Evolutionary conservation across 257 asterid genomes (phyloP).

Genomic region (Ballota nigra): DNA sequence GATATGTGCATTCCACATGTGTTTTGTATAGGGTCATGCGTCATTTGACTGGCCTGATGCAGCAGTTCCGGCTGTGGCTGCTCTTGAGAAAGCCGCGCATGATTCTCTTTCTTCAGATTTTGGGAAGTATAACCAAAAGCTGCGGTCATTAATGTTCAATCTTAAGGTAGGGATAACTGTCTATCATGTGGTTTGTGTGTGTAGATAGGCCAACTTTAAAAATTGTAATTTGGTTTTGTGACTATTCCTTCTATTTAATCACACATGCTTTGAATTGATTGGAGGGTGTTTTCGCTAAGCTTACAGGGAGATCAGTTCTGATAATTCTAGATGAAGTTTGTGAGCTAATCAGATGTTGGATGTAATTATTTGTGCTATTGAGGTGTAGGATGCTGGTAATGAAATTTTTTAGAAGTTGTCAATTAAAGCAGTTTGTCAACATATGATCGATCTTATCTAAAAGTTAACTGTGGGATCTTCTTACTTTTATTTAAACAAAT

Average conservation of each 20-base stretch:
- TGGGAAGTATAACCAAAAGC: constrained; percentile 76
- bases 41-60: constrained; percentile 64
- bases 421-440: neutral
- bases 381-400: neutral
- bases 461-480: neutral
- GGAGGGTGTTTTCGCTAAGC: neutral
- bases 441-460: neutral
- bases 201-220: neutral
- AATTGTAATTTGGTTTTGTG: constrained; percentile 11
- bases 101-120: constrained; percentile 51
- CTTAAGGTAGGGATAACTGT: constrained; percentile 54
- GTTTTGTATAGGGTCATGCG: constrained; percentile 35
- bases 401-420: neutral
- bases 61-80: constrained; percentile 54
- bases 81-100: constrained; percentile 77
- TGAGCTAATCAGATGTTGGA: neutral
- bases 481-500: neutral
- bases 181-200: neutral
- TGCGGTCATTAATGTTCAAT: constrained; percentile 65
- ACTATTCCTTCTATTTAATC: neutral
- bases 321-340: neutral
- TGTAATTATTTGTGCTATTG: neutral
- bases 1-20: constrained; percentile 18
- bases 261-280: constrained; percentile 8
- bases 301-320: neutral